phyloP scores from a whole-genome alignment of 73 alveolate species.

The Loxodes magnus region DNA sequence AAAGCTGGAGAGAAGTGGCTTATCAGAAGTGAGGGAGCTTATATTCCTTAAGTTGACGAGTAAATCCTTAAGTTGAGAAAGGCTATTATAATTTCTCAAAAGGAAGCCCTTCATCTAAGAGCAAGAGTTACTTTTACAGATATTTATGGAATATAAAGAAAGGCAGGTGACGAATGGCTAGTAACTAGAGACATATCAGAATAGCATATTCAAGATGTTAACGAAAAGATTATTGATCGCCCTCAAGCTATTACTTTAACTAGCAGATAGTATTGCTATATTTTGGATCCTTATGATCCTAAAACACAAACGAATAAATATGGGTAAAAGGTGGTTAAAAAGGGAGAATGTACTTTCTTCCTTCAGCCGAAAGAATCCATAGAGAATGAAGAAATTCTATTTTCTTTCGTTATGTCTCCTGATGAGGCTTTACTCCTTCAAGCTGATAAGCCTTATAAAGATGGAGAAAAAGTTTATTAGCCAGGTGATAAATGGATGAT shows the following conservation, averaged over 20 bases:
- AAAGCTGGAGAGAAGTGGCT: slow-evolving; percentile 78
- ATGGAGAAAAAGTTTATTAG: slow-evolving; percentile 17
- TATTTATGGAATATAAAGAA: slow-evolving; percentile 46
- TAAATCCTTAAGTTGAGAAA: slow-evolving; percentile 27
- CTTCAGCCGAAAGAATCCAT: slow-evolving; percentile 56
- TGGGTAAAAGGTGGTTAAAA: slow-evolving; percentile 41
- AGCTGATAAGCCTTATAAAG: slow-evolving; percentile 28
- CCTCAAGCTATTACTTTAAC: slow-evolving; percentile 36
- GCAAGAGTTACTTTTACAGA: slow-evolving; percentile 51
- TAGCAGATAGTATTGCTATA: slow-evolving; percentile 44
- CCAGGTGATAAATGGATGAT: slow-evolving; percentile 71
- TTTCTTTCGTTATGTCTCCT: slow-evolving; percentile 49
- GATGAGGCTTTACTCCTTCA: slow-evolving; percentile 62
- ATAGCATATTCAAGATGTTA: slow-evolving; percentile 48
- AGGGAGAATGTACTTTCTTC: slow-evolving; percentile 66
- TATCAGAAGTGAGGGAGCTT: slow-evolving; percentile 47
- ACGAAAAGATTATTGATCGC: slow-evolving; percentile 34
- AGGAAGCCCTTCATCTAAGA: slow-evolving; percentile 43
- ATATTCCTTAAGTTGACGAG: slow-evolving; percentile 48
- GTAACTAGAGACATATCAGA: slow-evolving; percentile 44
- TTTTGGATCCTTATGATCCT: slow-evolving; percentile 41
- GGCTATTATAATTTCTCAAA: slow-evolving; percentile 43
- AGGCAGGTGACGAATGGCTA: slow-evolving; percentile 77
- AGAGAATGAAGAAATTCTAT: slow-evolving; percentile 28
- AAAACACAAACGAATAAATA: slow-evolving; percentile 27